A percentile compares a stretch with the other conserved stretches of the same genome.
These are phyloP conservation scores for Ilex asprella DNA, from an alignment of 257 asterid genomes.

Conservation along the genomic window DNA sequence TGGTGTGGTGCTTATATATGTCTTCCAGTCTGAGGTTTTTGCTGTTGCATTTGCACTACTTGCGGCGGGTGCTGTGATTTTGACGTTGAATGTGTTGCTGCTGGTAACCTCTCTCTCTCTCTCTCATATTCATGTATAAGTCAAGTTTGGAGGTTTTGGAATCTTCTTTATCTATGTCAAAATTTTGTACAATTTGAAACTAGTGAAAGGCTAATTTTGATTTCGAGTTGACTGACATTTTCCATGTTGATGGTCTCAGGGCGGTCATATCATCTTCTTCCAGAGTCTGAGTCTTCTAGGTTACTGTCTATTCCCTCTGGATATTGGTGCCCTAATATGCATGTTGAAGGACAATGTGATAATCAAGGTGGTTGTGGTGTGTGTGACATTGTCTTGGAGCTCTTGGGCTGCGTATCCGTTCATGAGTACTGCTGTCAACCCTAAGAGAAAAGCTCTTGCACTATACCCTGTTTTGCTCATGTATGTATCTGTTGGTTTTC, in stretches of 20 bases:
- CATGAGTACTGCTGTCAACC: conserved; percentile 88
- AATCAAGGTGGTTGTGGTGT: conserved; percentile 66
- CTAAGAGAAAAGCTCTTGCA: conserved; percentile 87
- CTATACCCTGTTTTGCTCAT: conserved; percentile 84
- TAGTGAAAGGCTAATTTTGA: not conserved
- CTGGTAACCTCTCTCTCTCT: conserved; percentile 45
- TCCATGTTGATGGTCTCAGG: conserved; percentile 32
- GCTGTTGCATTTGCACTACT: conserved; percentile 94
- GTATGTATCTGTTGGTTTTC: conserved; percentile 96
- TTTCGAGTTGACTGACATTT: not conserved
- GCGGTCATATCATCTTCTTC: conserved; percentile 95
- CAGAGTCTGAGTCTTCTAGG: conserved; percentile 95
- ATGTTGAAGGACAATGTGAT: conserved; percentile 73
- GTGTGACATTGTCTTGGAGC: conserved; percentile 84
- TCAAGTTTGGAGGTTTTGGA: no score
- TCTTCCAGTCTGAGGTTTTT: conserved; percentile 85
- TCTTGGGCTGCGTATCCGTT: conserved; percentile 99
- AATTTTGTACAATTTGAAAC: no score
- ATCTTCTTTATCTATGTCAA: no score
- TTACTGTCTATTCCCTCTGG: conserved; percentile 84
- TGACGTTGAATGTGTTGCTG: conserved; percentile 81
- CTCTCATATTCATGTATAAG: no score
- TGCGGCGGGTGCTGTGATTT: conserved; percentile 86
- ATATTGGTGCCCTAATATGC: conserved; percentile 76
- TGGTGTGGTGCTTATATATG: no score